Conservation (phyloP, 2,329 filamentous ascomycete genomes). For the Nemania diffusa region DNA sequence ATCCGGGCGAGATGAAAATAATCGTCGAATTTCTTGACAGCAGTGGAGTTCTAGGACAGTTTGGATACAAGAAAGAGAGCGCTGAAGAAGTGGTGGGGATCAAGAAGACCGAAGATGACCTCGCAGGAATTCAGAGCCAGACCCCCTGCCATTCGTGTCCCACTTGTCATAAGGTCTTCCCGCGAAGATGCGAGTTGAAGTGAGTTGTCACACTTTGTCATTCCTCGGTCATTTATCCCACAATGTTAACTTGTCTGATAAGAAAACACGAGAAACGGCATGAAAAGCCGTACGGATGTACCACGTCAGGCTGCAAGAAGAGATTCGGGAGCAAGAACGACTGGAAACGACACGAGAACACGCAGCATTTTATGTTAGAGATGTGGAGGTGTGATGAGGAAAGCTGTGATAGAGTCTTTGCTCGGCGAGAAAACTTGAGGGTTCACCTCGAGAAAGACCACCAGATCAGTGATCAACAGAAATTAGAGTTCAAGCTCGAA, state of each 20-base stretch:
- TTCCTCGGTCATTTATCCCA: background rate
- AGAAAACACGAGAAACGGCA: slow-evolving; percentile 87
- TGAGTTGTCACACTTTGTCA: slow-evolving; percentile 48
- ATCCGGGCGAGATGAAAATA: no score
- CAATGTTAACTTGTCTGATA: slow-evolving; percentile 51
- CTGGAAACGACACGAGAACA: slow-evolving; percentile 90
- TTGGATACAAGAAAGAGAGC: slow-evolving; percentile 42
- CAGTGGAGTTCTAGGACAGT: slow-evolving; percentile 40
- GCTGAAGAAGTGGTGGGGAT: slow-evolving; percentile 28
- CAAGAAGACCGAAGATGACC: slow-evolving; percentile 31
- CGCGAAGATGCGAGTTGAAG: slow-evolving; percentile 67
- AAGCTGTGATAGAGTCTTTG: slow-evolving; percentile 68
- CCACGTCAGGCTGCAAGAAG: slow-evolving; percentile 74
- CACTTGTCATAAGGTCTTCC: slow-evolving; percentile 59
- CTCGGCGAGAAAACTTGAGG: slow-evolving; percentile 67
- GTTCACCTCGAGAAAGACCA: slow-evolving; percentile 69
- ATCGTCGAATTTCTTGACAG: slow-evolving; percentile 43
- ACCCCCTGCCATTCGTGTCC: slow-evolving; percentile 49
- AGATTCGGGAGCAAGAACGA: slow-evolving; percentile 92
- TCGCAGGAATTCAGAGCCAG: slow-evolving; percentile 30
- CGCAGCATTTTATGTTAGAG: slow-evolving; percentile 78
- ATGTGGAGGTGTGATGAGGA: slow-evolving; percentile 74
- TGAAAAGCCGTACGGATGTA: slow-evolving; percentile 83
- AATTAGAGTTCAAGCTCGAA: slow-evolving; percentile 58
- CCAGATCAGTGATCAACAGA: slow-evolving; percentile 45